Percentiles rank a stretch among this genome's conserved stretches.
phyloP scores from a whole-genome alignment of 2,329 filamentous ascomycete genomes.

The Alternaria gaisen region DNA sequence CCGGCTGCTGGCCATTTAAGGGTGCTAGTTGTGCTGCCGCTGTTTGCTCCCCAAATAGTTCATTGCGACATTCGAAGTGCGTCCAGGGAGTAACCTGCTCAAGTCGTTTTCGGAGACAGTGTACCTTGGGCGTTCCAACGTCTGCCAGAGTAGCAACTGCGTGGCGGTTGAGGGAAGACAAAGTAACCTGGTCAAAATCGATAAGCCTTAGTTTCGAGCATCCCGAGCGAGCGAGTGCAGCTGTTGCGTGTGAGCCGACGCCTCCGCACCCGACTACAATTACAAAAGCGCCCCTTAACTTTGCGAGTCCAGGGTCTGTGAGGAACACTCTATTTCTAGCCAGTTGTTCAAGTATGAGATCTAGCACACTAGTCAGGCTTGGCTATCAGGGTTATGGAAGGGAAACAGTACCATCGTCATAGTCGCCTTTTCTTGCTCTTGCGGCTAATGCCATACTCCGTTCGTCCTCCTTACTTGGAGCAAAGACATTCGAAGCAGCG shows the following conservation, averaged over 20 bases:
- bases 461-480: slow-evolving; percentile 63
- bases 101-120: slow-evolving; percentile 79
- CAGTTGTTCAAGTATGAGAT: slow-evolving; percentile 92
- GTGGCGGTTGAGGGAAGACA: slow-evolving; percentile 95
- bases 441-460: slow-evolving; percentile 66
- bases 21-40: slow-evolving; percentile 73
- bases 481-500: slow-evolving; percentile 57
- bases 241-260: slow-evolving; percentile 90
- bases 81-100: slow-evolving; percentile 93
- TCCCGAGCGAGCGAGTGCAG: slow-evolving; percentile 86
- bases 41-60: slow-evolving; percentile 77
- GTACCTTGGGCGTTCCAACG: slow-evolving; percentile 91
- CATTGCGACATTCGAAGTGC: slow-evolving; percentile 83
- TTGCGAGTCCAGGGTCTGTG: slow-evolving; percentile 78
- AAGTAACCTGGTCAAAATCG: slow-evolving; percentile 96
- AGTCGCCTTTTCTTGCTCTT: slow-evolving; percentile 69
- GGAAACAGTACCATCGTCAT: slow-evolving; percentile 64
- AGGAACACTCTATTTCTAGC: slow-evolving; percentile 93
- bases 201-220: slow-evolving; percentile 87
- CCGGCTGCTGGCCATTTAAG: slow-evolving; percentile 74
- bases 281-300: slow-evolving; percentile 82
- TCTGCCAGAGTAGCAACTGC: slow-evolving; percentile 93
- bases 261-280: slow-evolving; percentile 93
- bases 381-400: background rate
- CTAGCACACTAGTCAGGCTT: slow-evolving; percentile 52